A percentile compares a stretch with the other conserved stretches of the same genome.
Conservation (phyloP, 108 stramenopile genomes). For the Nitzschia sp. region DNA sequence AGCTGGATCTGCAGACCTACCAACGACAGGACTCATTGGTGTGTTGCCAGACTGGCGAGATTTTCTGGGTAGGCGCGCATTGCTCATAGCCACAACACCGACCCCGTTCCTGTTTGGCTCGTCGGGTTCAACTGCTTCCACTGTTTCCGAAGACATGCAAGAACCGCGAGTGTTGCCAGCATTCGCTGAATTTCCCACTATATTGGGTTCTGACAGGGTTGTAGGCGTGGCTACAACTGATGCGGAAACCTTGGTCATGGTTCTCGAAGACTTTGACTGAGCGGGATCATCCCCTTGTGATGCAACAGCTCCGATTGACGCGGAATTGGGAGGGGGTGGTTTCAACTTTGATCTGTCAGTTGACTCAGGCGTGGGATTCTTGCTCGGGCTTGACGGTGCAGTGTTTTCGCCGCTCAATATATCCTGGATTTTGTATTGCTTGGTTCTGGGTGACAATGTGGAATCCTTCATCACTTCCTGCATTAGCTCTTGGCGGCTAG, state of each 20-base stretch:
- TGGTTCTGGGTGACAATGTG: slow-evolving; percentile 18
- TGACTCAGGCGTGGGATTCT: background rate
- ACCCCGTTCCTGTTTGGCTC: too few species aligned
- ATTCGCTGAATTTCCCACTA: too few species aligned
- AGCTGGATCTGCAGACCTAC: background rate
- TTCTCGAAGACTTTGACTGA: too few species aligned
- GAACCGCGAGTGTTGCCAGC: too few species aligned
- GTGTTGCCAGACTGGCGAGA: too few species aligned
- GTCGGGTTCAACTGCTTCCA: too few species aligned
- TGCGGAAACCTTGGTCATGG: too few species aligned
- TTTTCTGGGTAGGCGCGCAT: too few species aligned
- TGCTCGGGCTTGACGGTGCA: background rate
- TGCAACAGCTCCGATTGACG: slow-evolving; percentile 1
- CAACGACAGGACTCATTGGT: background rate
- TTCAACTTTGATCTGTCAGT: background rate
- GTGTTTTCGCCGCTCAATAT: slow-evolving; percentile 22
- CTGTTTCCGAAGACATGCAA: too few species aligned
- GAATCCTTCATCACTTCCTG: slow-evolving; percentile 29
- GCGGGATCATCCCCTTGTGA: slow-evolving; percentile 6
- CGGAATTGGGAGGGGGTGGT: background rate
- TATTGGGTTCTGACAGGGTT: too few species aligned
- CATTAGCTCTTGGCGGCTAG: slow-evolving; percentile 7
- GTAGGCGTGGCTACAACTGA: too few species aligned
- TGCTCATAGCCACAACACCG: too few species aligned
- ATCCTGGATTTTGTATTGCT: slow-evolving; percentile 29